Evolutionary conservation across 2,329 filamentous ascomycete species (phyloP).

Genomic region (Penicillium verrucosum): DNA sequence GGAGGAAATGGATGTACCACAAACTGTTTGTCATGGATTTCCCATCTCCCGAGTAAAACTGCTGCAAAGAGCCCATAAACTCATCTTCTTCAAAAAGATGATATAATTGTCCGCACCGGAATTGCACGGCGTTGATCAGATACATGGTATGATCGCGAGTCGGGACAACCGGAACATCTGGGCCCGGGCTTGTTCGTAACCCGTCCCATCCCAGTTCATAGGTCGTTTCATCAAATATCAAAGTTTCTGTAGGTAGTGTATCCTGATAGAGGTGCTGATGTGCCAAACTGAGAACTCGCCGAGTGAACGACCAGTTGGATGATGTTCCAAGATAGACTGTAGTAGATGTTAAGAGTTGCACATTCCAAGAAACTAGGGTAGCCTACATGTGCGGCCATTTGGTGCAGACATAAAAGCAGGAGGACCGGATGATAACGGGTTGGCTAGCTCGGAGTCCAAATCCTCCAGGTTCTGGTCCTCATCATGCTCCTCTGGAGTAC

Average conservation of each 20-base stretch:
- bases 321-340: constrained; percentile 24
- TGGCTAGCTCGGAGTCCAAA: constrained; percentile 37
- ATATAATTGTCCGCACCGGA: constrained; percentile 53
- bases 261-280: constrained; percentile 24
- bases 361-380: not conserved
- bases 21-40: constrained; percentile 31
- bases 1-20: constrained; percentile 53
- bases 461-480: constrained; percentile 25
- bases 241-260: constrained; percentile 41
- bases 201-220: constrained; percentile 55
- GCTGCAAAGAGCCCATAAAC: constrained; percentile 46
- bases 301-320: constrained; percentile 25
- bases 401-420: constrained; percentile 44
- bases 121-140: constrained; percentile 55
- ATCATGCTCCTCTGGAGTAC: constrained; percentile 9
- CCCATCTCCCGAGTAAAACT: constrained; percentile 40
- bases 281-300: constrained; percentile 21
- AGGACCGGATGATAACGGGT: constrained; percentile 43
- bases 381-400: constrained; percentile 46
- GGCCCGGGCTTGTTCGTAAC: constrained; percentile 33
- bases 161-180: constrained; percentile 36
- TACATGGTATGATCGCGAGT: constrained; percentile 52
- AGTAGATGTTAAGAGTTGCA: constrained; percentile 26
- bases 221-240: constrained; percentile 52
- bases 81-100: constrained; percentile 52